phyloP scores from a whole-genome alignment of 1,139 yeast species.

The Debaryomyces fabryi region DNA sequence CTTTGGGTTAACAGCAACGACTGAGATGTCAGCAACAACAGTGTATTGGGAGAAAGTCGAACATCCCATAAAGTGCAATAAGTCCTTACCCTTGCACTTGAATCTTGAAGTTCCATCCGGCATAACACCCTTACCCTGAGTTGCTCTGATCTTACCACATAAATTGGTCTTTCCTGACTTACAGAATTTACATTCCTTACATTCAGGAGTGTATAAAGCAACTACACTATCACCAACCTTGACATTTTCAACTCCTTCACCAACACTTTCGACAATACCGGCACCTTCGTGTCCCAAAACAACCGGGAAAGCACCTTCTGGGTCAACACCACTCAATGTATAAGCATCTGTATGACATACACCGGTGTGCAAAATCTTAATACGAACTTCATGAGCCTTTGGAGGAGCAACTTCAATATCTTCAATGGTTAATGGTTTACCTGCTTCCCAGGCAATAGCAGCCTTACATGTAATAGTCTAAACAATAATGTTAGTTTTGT shows the following conservation, averaged over 20 bases:
- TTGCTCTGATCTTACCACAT: constrained; percentile 85
- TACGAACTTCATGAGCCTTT: constrained; percentile 94
- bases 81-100: constrained; percentile 76
- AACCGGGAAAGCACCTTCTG: constrained; percentile 95
- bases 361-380: constrained; percentile 84
- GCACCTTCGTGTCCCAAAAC: constrained; percentile 97
- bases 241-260: constrained; percentile 88
- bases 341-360: constrained; percentile 99
- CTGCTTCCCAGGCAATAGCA: constrained; percentile 97
- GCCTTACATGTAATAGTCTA: constrained; percentile 88
- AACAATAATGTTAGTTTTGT: constrained; percentile 14
- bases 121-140: constrained; percentile 35
- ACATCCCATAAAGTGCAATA: constrained; percentile 95
- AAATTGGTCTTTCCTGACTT: constrained; percentile 92
- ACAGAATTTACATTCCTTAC: constrained; percentile 94
- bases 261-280: constrained; percentile 89
- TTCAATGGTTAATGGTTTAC: constrained; percentile 81
- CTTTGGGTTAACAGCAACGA: constrained; percentile 82
- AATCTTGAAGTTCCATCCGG: constrained; percentile 96
- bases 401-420: constrained; percentile 92
- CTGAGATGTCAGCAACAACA: constrained; percentile 97
- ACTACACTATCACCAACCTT: constrained; percentile 88
- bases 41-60: constrained; percentile 97
- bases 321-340: constrained; percentile 91
- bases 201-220: constrained; percentile 94